These are phyloP conservation scores for Ganoderma lingzhi DNA, from an alignment of 1,284 basidiomycete genomes.

Conservation along the genomic window DNA sequence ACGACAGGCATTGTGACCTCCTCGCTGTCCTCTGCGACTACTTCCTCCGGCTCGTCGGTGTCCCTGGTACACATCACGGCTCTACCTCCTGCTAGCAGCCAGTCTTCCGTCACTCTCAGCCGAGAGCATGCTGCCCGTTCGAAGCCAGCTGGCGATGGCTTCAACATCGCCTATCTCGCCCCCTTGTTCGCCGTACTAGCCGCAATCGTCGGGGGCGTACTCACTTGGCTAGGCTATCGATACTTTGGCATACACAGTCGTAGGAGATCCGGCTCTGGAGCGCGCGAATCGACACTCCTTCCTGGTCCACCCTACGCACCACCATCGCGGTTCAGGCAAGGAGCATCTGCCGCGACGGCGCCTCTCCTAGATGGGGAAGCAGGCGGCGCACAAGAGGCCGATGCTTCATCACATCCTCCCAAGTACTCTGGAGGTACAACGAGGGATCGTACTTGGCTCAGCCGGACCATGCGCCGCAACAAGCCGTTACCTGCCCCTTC, in stretches of 20 bases:
- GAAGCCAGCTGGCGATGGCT: conserved; percentile 14
- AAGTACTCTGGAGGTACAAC: not conserved
- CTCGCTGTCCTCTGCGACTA: conserved; percentile 2
- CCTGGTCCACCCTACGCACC: conserved; percentile 50
- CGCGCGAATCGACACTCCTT: conserved; percentile 35
- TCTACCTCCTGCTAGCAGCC: conserved; percentile 46
- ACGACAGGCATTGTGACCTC: not conserved
- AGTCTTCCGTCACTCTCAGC: conserved; percentile 36
- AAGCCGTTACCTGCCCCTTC: conserved; percentile 11
- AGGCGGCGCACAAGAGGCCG: not conserved
- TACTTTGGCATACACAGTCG: conserved; percentile 28
- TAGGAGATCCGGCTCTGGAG: conserved; percentile 6
- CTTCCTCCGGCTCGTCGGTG: conserved; percentile 16
- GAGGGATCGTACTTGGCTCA: conserved; percentile 19
- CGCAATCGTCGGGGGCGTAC: conserved; percentile 44
- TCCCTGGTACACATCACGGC: conserved; percentile 46
- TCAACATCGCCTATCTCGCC: conserved; percentile 48
- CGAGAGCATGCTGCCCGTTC: conserved; percentile 27
- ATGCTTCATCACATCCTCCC: not conserved
- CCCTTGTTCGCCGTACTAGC: conserved; percentile 51
- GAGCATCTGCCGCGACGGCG: not conserved
- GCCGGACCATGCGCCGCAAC: conserved; percentile 24
- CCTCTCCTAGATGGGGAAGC: conserved; percentile 8
- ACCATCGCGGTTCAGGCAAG: conserved; percentile 26
- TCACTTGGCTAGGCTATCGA: conserved; percentile 38